Percentiles rank a stretch among this genome's conserved stretches.
These are phyloP conservation scores for Claviceps quebecensis DNA, from an alignment of 2,329 filamentous ascomycete species.

Conservation along the genomic window DNA sequence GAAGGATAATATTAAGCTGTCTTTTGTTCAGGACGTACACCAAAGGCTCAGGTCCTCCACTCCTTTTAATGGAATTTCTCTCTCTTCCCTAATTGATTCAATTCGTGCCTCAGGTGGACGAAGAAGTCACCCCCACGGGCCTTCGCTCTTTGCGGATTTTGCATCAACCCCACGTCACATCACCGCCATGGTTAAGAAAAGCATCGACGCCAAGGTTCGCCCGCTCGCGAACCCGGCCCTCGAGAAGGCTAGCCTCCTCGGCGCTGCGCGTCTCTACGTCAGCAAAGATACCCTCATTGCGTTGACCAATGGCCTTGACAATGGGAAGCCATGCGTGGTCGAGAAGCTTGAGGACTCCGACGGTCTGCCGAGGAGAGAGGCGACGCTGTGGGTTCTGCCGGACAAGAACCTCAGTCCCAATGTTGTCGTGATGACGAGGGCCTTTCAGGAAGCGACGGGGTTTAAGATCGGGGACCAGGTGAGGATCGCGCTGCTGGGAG, in stretches of 20 bases:
- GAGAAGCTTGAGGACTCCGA: conserved; percentile 17
- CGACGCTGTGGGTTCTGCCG: conserved; percentile 34
- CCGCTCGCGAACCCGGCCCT: conserved; percentile 26
- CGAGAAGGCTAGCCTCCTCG: conserved; percentile 27
- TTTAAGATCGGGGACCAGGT: conserved; percentile 58
- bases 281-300: conserved; percentile 32
- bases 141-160: too few relatives aligned
- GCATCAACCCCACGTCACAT: background rate
- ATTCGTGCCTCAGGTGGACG: too few relatives aligned
- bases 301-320: conserved; percentile 28
- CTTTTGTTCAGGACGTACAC: too few relatives aligned
- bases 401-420: conserved; percentile 51
- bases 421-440: conserved; percentile 58
- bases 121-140: too few relatives aligned
- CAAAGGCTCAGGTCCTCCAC: too few relatives aligned
- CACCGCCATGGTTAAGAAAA: conserved; percentile 19
- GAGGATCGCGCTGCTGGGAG: conserved; percentile 41
- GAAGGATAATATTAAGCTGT: too few relatives aligned
- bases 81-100: too few relatives aligned
- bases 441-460: conserved; percentile 57
- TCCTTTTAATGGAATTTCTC: too few relatives aligned
- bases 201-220: conserved; percentile 26
- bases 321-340: conserved; percentile 27
- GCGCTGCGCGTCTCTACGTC: conserved; percentile 33
- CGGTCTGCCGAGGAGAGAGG: conserved; percentile 23